These are phyloP conservation scores for Venturia aucupariae DNA, from an alignment of 2,329 filamentous ascomycete genomes.

Conservation along the genomic window DNA sequence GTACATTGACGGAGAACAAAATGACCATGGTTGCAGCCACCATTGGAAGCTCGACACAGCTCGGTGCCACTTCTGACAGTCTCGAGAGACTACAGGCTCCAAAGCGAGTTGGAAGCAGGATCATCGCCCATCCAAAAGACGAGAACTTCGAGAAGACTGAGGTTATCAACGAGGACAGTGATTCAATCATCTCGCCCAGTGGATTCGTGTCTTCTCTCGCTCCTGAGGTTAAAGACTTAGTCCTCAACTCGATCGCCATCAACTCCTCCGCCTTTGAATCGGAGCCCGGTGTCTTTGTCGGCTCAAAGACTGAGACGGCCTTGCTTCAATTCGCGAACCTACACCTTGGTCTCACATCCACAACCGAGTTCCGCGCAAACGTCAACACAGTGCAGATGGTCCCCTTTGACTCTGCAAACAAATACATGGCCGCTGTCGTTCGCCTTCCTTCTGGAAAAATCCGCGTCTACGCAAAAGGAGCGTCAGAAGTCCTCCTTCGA, in stretches of 20 bases:
- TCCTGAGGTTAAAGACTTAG: constrained; percentile 3
- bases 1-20: constrained; percentile 64
- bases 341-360: constrained; percentile 52
- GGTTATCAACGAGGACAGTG: neutral
- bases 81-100: constrained; percentile 1
- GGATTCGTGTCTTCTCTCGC: neutral
- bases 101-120: neutral
- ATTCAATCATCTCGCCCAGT: neutral
- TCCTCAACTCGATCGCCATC: constrained; percentile 39
- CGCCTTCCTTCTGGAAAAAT: constrained; percentile 46
- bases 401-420: constrained; percentile 55
- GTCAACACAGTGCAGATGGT: constrained; percentile 47
- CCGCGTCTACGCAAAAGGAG: constrained; percentile 46
- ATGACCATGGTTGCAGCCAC: constrained; percentile 70
- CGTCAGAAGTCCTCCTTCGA: constrained; percentile 41
- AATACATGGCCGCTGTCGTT: constrained; percentile 61
- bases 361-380: constrained; percentile 54
- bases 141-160: neutral
- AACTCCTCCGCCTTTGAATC: constrained; percentile 64
- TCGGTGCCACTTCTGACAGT: neutral
- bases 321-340: constrained; percentile 59
- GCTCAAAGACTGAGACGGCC: constrained; percentile 71
- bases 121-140: neutral
- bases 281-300: constrained; percentile 57
- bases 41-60: constrained; percentile 26